Evolutionary conservation across 1,284 basidiomycete genomes (phyloP).

Genomic region (Phlebopus sp.): DNA sequence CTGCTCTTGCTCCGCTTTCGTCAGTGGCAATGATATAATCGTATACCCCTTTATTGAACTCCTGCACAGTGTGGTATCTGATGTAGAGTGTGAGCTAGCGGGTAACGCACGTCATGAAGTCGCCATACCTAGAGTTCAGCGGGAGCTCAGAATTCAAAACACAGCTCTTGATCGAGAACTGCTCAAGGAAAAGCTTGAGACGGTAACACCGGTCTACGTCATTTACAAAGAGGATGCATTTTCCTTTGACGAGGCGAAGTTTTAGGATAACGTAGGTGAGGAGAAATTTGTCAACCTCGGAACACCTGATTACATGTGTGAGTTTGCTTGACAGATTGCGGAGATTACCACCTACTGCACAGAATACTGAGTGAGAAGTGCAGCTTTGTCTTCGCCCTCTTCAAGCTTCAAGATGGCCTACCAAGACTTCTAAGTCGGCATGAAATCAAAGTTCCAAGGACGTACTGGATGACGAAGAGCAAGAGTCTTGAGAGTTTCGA

Average conservation of each 20-base stretch:
- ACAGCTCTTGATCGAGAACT: conserved; percentile 95
- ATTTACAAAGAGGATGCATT: conserved; percentile 97
- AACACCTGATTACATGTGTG: conserved; percentile 51
- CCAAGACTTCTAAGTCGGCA: conserved; percentile 25
- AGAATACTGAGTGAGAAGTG: conserved; percentile 82
- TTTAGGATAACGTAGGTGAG: conserved; percentile 94
- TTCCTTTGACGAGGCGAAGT: conserved; percentile 92
- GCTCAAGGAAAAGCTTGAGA: conserved; percentile 95
- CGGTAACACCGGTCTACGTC: conserved; percentile 94
- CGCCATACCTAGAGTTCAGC: conserved; percentile 76
- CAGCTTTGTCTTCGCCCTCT: conserved; percentile 79
- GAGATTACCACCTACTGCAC: conserved; percentile 51
- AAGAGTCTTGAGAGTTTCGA: conserved; percentile 87
- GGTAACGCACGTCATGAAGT: not conserved
- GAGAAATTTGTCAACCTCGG: conserved; percentile 95
- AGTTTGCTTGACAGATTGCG: not conserved
- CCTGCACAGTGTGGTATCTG: conserved; percentile 96
- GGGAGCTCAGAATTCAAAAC: conserved; percentile 97
- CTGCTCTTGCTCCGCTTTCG: conserved; percentile 63
- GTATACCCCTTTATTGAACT: conserved; percentile 98
- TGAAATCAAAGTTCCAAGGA: conserved; percentile 7
- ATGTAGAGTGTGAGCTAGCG: conserved; percentile 5
- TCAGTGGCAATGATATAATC: conserved; percentile 99
- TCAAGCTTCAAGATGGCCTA: conserved; percentile 85
- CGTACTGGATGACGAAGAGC: conserved; percentile 84